Percentiles rank a stretch among this genome's conserved stretches.
Evolutionary conservation across 805 yeast species (phyloP).

Genomic region (Kluyveromyces aestuarii): DNA sequence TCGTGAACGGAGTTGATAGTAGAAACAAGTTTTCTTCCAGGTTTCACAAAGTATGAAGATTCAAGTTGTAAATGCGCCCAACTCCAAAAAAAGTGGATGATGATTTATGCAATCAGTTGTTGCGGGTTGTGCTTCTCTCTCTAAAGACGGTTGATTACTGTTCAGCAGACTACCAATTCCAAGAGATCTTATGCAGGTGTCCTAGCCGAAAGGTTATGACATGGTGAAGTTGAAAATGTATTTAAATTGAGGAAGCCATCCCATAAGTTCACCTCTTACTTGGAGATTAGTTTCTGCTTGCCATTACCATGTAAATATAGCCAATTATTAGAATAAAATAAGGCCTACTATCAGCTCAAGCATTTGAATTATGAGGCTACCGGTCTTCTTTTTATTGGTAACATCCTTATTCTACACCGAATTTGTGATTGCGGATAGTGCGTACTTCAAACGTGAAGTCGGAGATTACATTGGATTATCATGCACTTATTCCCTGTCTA

Average conservation of each 20-base stretch:
- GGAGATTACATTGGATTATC: slow-evolving; percentile 2
- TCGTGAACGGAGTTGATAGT: too few species aligned
- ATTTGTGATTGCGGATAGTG: neutral
- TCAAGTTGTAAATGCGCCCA: too few species aligned
- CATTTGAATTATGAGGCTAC: neutral
- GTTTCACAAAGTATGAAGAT: too few species aligned
- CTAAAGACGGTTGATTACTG: too few species aligned
- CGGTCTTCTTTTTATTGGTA: neutral
- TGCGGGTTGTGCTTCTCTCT: too few species aligned
- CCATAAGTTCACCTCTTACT: neutral
- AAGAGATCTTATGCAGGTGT: neutral
- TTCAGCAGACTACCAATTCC: too few species aligned
- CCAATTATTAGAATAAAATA: neutral
- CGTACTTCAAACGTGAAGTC: neutral
- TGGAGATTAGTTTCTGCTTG: too few species aligned
- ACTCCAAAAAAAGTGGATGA: too few species aligned
- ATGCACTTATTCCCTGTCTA: neutral
- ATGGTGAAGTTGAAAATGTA: neutral
- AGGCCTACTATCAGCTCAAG: neutral
- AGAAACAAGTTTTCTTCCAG: too few species aligned
- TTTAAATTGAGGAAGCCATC: neutral
- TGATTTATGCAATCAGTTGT: too few species aligned
- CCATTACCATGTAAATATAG: too few species aligned
- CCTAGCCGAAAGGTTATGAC: neutral
- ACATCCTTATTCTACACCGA: neutral